Evolutionary conservation across 2,329 filamentous ascomycete genomes (phyloP).

Genomic region (Stagonosporopsis tanaceti): DNA sequence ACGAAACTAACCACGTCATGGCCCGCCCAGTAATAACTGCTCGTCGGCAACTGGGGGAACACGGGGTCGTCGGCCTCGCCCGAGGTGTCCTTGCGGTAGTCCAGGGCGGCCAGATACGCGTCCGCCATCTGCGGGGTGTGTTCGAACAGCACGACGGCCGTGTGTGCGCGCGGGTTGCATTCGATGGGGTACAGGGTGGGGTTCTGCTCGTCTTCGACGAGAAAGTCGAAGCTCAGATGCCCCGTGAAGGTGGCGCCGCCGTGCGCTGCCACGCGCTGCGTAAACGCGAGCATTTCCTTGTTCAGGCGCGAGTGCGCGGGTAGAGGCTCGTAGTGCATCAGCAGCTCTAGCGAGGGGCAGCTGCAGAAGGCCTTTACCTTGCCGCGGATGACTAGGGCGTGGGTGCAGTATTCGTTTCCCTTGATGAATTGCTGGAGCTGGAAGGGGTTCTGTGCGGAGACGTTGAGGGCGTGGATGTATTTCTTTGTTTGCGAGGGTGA

Average conservation of each 20-base stretch:
- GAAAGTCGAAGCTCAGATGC: constrained; percentile 76
- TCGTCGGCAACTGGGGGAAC: constrained; percentile 31
- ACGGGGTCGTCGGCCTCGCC: constrained; percentile 22
- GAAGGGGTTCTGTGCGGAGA: constrained; percentile 66
- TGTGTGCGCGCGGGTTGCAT: constrained; percentile 75
- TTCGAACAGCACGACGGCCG: constrained; percentile 69
- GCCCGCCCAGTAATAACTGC: constrained; percentile 69
- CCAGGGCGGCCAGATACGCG: constrained; percentile 38
- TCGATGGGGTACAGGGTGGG: constrained; percentile 70
- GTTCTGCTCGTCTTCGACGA: constrained; percentile 59
- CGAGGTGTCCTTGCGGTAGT: constrained; percentile 22
- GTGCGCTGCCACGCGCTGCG: constrained; percentile 62
- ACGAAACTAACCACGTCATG: constrained; percentile 68
- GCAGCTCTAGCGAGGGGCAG: constrained; percentile 68
- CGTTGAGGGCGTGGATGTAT: constrained; percentile 63
- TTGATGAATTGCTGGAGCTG: constrained; percentile 73
- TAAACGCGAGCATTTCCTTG: constrained; percentile 70
- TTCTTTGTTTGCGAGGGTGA: constrained; percentile 62
- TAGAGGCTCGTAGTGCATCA: constrained; percentile 72
- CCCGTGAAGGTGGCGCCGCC: constrained; percentile 66
- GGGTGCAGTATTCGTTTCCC: constrained; percentile 74
- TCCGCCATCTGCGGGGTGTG: constrained; percentile 38
- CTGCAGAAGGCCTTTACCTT: constrained; percentile 71
- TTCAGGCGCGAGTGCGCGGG: constrained; percentile 63
- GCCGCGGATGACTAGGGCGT: constrained; percentile 72